Evolutionary conservation across 306 rosid species (phyloP), one percentile per base, ranked within the genome.

Genomic region (Fragaria vesca): DNA sequence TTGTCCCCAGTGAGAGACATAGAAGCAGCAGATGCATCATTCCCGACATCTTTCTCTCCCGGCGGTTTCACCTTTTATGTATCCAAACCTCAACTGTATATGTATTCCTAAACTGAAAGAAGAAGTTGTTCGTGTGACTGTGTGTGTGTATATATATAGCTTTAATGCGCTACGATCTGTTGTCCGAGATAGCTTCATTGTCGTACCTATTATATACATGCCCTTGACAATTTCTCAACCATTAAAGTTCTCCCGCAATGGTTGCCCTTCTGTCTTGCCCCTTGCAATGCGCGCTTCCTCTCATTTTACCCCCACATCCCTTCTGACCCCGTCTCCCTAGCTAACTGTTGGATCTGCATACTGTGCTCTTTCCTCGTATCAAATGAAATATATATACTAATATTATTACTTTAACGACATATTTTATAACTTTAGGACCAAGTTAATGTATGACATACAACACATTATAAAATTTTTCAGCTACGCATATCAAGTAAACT

Each of bases 1-100:
- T 72, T 7, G 82, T 57, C 47, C 82, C 88, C 2, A 54, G 73
- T 30, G 79, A 65, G 47, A 94, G 72, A 63, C 88, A 86, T 46
- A 85, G 20, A 79, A 88, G 40, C 76, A 88, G 60, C 73, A 24
- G 50, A 1, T 79, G 10, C 65, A 68, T 45, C 20, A 40, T 62
- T 52, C 60, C 47, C 47, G 71, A 62, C 78, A 75, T 66, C 36
- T 62, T 12, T 61, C 69, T 63, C 42, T 32, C 40, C 20, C 43
- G 36, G 34, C 43, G 13, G 36, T 60, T 26, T 60, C 66, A 55
- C 62, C 21, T 42, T 42, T 60, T 60, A 24, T 26, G 34, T 60
- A 60, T 11, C 16, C 7, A 63, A 20, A 63, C 42, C n/a, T 62
- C 34, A 34, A 34, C 43, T 62, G 2, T 12, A 4, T 40, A 13